phyloP scores from a whole-genome alignment of 2,329 filamentous ascomycete genomes.

The Colletotrichum shisoi region DNA sequence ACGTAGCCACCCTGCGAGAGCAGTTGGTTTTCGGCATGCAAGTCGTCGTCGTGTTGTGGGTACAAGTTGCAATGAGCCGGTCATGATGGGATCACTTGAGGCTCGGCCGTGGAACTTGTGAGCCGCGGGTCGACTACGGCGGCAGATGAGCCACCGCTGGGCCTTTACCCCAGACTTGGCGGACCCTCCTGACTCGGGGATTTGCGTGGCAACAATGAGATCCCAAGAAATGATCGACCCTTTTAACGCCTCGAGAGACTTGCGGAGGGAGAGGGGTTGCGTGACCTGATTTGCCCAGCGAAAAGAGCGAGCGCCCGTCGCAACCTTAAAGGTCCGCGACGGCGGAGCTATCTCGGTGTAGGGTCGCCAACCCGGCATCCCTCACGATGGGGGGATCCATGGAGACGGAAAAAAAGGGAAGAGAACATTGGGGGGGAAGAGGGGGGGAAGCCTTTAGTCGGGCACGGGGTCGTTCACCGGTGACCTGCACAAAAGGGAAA shows the following conservation, averaged over 20 bases:
- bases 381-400: conserved; percentile 22
- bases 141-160: not conserved
- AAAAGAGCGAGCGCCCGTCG: not conserved
- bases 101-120: conserved; percentile 11
- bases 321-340: conserved; percentile 16
- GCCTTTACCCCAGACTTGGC: conserved; percentile 24
- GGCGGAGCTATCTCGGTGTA: conserved; percentile 31
- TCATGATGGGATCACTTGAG: conserved; percentile 19
- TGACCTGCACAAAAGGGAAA: not conserved
- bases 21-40: too few relatives aligned
- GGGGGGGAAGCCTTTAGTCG: not conserved
- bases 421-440: not conserved
- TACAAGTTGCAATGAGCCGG: not conserved
- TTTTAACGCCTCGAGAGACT: not conserved
- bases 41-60: not conserved
- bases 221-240: not conserved
- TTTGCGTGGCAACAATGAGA: not conserved
- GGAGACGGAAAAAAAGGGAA: not conserved
- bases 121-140: not conserved
- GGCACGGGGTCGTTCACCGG: not conserved
- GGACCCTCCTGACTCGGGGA: conserved; percentile 12
- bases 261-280: not conserved
- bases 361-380: conserved; percentile 26
- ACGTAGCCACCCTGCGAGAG: not conserved
- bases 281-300: conserved; percentile 13